phyloP scores from a whole-genome alignment of 1,284 basidiomycete genomes.

The Fistulina hepatica region DNA sequence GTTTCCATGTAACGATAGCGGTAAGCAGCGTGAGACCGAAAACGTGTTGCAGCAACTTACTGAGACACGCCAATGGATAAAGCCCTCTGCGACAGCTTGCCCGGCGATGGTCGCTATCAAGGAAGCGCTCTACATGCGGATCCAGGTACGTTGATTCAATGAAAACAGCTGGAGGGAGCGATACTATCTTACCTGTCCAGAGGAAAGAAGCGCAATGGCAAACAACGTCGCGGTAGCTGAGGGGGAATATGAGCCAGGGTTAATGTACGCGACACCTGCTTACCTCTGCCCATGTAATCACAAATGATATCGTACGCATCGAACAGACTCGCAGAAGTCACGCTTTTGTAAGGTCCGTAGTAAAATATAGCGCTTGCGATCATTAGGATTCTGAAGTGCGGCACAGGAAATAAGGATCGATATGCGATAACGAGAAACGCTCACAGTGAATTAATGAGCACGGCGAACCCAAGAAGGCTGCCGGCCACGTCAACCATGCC shows the following conservation, averaged over 20 bases:
- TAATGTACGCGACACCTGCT: constrained; percentile 16
- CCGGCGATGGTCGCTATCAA: constrained; percentile 91
- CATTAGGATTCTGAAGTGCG: constrained; percentile 48
- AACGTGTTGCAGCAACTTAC: constrained; percentile 31
- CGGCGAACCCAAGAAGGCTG: constrained; percentile 70
- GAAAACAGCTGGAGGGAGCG: neutral
- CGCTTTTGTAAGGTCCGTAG: constrained; percentile 33
- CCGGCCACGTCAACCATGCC: constrained; percentile 57
- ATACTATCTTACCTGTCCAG: constrained; percentile 47
- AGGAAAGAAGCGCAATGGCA: constrained; percentile 73
- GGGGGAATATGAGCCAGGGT: constrained; percentile 1
- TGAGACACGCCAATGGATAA: constrained; percentile 82
- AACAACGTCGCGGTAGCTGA: constrained; percentile 71
- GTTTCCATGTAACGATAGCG: constrained; percentile 5
- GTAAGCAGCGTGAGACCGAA: neutral
- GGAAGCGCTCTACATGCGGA: constrained; percentile 58
- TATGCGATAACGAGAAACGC: constrained; percentile 14
- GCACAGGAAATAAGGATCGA: constrained; percentile 4
- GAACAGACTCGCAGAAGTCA: constrained; percentile 59
- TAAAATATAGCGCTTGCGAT: constrained; percentile 68
- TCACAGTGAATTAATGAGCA: constrained; percentile 78
- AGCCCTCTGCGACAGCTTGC: constrained; percentile 89
- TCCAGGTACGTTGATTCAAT: constrained; percentile 4
- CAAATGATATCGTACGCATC: constrained; percentile 72
- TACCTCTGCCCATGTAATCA: constrained; percentile 56